Conservation (phyloP, 495 filamentous ascomycete species). For the Parathielavia appendiculata region DNA sequence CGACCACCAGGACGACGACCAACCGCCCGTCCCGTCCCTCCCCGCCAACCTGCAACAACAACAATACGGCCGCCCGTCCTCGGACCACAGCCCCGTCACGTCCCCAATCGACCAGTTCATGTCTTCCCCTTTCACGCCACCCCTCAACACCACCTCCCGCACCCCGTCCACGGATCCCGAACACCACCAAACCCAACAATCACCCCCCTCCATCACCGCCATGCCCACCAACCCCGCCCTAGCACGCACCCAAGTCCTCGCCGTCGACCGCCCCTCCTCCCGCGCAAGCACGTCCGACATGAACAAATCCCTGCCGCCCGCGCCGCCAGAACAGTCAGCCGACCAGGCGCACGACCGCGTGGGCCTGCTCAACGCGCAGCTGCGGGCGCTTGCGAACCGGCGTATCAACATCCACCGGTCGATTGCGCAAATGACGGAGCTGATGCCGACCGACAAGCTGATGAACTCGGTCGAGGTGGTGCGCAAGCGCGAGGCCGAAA, state of each 20-base stretch:
- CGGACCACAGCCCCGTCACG: conserved; percentile 26
- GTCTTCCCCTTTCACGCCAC: conserved; percentile 22
- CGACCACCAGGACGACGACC: conserved; percentile 27
- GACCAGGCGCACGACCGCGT: conserved; percentile 54
- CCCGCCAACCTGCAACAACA: conserved; percentile 19
- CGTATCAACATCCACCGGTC: conserved; percentile 65
- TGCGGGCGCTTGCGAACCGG: conserved; percentile 59
- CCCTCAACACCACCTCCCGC: conserved; percentile 5
- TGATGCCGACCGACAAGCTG: conserved; percentile 52
- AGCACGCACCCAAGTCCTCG: conserved; percentile 18
- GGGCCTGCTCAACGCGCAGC: conserved; percentile 59
- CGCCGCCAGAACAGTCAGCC: conserved; percentile 52
- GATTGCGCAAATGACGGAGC: conserved; percentile 65
- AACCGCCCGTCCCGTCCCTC: conserved; percentile 32
- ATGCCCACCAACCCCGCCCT: conserved; percentile 11
- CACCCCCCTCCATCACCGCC: not conserved
- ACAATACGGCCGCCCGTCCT: conserved; percentile 18
- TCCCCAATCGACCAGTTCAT: conserved; percentile 27
- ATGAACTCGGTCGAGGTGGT: conserved; percentile 42
- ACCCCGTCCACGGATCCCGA: not conserved
- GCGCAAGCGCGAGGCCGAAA: conserved; percentile 58
- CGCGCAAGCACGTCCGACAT: conserved; percentile 27
- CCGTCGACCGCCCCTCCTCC: conserved; percentile 22
- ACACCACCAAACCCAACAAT: not conserved
- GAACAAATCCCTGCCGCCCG: conserved; percentile 54